phyloP scores from a whole-genome alignment of 768 basidiomycete genomes.

The Tulasnella sp. region DNA sequence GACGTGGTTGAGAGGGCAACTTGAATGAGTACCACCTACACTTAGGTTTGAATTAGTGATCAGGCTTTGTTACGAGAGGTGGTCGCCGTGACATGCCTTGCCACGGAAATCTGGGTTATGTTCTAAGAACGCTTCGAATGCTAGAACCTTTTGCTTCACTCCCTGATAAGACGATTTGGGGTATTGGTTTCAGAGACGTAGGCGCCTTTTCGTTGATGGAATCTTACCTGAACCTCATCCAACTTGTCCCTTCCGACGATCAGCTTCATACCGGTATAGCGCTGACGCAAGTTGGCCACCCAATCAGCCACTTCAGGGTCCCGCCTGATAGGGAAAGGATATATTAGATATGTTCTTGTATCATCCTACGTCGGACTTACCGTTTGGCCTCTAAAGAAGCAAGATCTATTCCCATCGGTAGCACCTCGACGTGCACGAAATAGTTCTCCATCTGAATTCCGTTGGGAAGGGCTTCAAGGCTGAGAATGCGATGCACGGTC shows the following conservation, averaged over 20 bases:
- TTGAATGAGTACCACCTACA: slow-evolving; percentile 70
- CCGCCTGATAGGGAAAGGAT: slow-evolving; percentile 33
- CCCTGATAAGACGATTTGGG: slow-evolving; percentile 33
- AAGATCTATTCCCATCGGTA: slow-evolving; percentile 86
- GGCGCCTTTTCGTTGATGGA: neutral
- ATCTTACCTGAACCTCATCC: slow-evolving; percentile 60
- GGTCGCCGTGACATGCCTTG: slow-evolving; percentile 36
- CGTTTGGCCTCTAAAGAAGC: slow-evolving; percentile 52
- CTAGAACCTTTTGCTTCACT: slow-evolving; percentile 70
- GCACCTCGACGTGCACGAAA: slow-evolving; percentile 80
- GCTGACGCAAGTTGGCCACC: slow-evolving; percentile 66
- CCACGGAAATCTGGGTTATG: slow-evolving; percentile 70
- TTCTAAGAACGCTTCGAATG: slow-evolving; percentile 74
- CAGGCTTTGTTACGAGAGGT: neutral
- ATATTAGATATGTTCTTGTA: too few relatives aligned
- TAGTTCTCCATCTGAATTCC: slow-evolving; percentile 54
- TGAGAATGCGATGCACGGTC: slow-evolving; percentile 69
- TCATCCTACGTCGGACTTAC: too few relatives aligned
- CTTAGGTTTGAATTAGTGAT: too few relatives aligned
- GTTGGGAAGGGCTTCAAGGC: slow-evolving; percentile 71
- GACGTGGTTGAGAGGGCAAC: slow-evolving; percentile 77
- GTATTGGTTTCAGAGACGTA: neutral
- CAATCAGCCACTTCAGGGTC: slow-evolving; percentile 75
- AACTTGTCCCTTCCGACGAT: slow-evolving; percentile 84
- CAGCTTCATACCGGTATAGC: slow-evolving; percentile 77